These are phyloP conservation scores for Calonectria henricotiae DNA, from an alignment of 2,329 filamentous ascomycete species.

Conservation along the genomic window DNA sequence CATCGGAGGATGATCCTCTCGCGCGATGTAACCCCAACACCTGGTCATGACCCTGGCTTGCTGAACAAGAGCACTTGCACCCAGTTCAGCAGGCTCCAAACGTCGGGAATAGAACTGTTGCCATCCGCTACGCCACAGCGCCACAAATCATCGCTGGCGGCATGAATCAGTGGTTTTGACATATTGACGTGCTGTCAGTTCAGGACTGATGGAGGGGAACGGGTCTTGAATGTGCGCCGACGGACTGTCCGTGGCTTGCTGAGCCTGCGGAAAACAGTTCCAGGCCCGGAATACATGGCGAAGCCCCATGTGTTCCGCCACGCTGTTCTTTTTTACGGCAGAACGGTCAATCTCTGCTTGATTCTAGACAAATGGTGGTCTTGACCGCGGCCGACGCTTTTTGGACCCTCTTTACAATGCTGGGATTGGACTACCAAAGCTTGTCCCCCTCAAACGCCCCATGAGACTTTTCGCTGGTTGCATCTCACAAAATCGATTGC, in stretches of 20 bases:
- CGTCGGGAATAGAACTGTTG: constrained; percentile 17
- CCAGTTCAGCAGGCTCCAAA: constrained; percentile 23
- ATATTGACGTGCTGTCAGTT: constrained; percentile 12
- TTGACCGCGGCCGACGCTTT: constrained; percentile 42
- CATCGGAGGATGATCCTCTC: constrained; percentile 40
- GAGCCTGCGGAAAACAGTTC: constrained; percentile 21
- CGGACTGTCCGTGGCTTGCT: constrained; percentile 27
- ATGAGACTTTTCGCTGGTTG: constrained; percentile 39
- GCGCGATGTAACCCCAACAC: constrained; percentile 50
- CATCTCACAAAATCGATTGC: constrained; percentile 48
- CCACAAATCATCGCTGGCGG: constrained; percentile 21
- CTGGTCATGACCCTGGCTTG: constrained; percentile 48
- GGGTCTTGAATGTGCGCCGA: constrained; percentile 14
- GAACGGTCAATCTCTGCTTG: constrained; percentile 43
- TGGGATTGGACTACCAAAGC: constrained; percentile 15
- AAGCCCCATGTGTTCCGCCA: constrained; percentile 46
- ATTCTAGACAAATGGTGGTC: constrained; percentile 39
- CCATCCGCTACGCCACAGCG: constrained; percentile 27
- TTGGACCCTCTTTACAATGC: constrained; percentile 47
- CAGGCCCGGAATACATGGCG: constrained; percentile 18
- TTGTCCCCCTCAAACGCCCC: constrained; percentile 23
- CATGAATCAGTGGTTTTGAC: background rate
- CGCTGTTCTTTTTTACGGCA: constrained; percentile 8
- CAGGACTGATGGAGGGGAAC: background rate
- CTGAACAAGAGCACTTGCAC: constrained; percentile 49